These are phyloP conservation scores for Phytophthora pseudosyringae DNA, from an alignment of 352 stramenopile genomes.

Conservation along the genomic window DNA sequence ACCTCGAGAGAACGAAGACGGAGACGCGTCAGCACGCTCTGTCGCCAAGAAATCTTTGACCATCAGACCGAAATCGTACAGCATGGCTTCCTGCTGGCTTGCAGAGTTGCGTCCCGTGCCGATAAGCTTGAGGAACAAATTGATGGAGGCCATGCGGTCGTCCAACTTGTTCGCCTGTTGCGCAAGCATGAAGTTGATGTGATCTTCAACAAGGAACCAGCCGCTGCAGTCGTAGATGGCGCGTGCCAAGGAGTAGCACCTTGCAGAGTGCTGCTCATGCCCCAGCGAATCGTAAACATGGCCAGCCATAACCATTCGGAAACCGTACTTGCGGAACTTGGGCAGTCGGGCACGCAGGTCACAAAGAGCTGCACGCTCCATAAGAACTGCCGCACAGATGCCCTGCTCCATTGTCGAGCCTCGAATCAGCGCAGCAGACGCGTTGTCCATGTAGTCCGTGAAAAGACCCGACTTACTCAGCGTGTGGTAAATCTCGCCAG, in stretches of 20 bases:
- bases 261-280: slow-evolving; percentile 75
- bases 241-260: slow-evolving; percentile 80
- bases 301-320: slow-evolving; percentile 91
- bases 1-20: slow-evolving; percentile 25
- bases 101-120: slow-evolving; percentile 82
- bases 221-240: slow-evolving; percentile 83
- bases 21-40: slow-evolving; percentile 28
- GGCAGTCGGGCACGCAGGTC: slow-evolving; percentile 70
- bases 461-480: slow-evolving; percentile 79
- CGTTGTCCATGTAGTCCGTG: slow-evolving; percentile 89
- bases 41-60: slow-evolving; percentile 80
- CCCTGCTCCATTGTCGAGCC: slow-evolving; percentile 87
- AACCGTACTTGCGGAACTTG: slow-evolving; percentile 90
- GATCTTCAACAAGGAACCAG: slow-evolving; percentile 89
- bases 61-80: slow-evolving; percentile 86
- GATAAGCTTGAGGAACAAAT: slow-evolving; percentile 87
- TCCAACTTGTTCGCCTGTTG: slow-evolving; percentile 81
- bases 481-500: slow-evolving; percentile 82
- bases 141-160: slow-evolving; percentile 84
- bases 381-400: slow-evolving; percentile 84
- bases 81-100: slow-evolving; percentile 81
- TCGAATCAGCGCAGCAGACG: slow-evolving; percentile 81
- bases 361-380: slow-evolving; percentile 81
- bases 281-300: slow-evolving; percentile 83
- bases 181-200: slow-evolving; percentile 89